phyloP scores from a whole-genome alignment of 352 stramenopile genomes.

The Saprolegnia parasitica region DNA sequence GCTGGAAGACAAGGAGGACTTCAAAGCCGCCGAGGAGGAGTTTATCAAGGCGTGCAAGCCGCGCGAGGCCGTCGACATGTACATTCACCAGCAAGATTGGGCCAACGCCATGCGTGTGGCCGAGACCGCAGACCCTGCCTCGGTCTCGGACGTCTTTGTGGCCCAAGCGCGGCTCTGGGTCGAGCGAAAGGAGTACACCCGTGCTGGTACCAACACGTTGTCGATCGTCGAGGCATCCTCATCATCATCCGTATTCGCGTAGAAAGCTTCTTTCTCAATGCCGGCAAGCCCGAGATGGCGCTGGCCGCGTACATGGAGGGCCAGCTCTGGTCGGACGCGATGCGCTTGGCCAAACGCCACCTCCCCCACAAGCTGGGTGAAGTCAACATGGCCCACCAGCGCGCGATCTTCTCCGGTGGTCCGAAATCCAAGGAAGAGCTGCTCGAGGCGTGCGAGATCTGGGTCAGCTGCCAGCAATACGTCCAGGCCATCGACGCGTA shows the following conservation, averaged over 20 bases:
- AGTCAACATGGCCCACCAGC: conserved; percentile 84
- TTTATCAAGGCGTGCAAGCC: conserved; percentile 92
- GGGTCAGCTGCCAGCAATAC: conserved; percentile 86
- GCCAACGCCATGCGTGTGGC: conserved; percentile 88
- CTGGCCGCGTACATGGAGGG: conserved; percentile 84
- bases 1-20: conserved; percentile 91
- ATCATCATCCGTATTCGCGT: conserved; percentile 30
- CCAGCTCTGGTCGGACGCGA: conserved; percentile 83
- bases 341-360: conserved; percentile 86
- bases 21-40: conserved; percentile 89
- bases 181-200: conserved; percentile 78
- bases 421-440: conserved; percentile 77
- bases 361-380: conserved; percentile 90
- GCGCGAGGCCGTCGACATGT: conserved; percentile 94
- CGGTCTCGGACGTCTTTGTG: conserved; percentile 87
- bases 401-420: conserved; percentile 67
- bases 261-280: conserved; percentile 89
- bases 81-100: conserved; percentile 93
- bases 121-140: conserved; percentile 84
- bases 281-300: conserved; percentile 87
- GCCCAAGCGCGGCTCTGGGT: conserved; percentile 84
- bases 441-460: conserved; percentile 81
- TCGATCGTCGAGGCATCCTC: neutral
- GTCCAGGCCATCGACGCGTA: conserved; percentile 90
- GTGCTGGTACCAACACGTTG: conserved; percentile 15